Base-by-base conservation (phyloP, 371 early-diverging fungal genomes). In the Mucor sp. region DNA sequence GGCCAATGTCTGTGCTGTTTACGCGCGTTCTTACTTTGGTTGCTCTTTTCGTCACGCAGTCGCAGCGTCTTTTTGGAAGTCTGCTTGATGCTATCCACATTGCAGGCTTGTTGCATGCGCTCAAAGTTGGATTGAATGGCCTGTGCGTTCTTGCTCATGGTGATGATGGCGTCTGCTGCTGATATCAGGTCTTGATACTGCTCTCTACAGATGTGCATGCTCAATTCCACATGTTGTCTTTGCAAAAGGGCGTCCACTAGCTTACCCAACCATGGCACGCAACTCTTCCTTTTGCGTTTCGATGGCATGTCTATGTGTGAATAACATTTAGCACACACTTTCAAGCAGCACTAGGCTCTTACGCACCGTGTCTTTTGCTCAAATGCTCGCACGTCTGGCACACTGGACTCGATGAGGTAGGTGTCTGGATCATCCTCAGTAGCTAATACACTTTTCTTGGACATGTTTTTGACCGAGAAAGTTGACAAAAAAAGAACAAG, bases 191-290 rank as follows among this genome's bases (percentile, higher is more conserved):
- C 94, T 6, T 91, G 84, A 65, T 95, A 95, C 47, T 94, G 85
- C 62, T 94, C 93, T n/a, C 95, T 94, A 63, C 48, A 12, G 23
- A 2, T 3, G 30, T 1, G 21, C 27, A 27, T 2, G 3, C 41
- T 65, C 14, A 55, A 30, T 47, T 1, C 23, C 25, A 14, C 50
- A 23, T 23, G n/a, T 23, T n/a, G 17, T 4, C 12, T 50, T 21
- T 48, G 21, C 19, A 21, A 21, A 48, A 7, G 8, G 30, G 30
- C 30, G 30, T 50, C 23, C 2, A 11, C 21, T 1, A 25, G 27
- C 30, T 70, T 88, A 94, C 94, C 95, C 94, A 65, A 95, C 95
- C 93, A 94, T 93, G 53, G 89, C 67, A 12, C 95, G 81, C 23
- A 95, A 79, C 61, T 94, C 93, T 72, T 91, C 87, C 74, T 91